A percentile compares a stretch with the other conserved stretches of the same genome.
phyloP scores from a whole-genome alignment of 2,329 filamentous ascomycete genomes.

The Gaeumannomyces tritici region DNA sequence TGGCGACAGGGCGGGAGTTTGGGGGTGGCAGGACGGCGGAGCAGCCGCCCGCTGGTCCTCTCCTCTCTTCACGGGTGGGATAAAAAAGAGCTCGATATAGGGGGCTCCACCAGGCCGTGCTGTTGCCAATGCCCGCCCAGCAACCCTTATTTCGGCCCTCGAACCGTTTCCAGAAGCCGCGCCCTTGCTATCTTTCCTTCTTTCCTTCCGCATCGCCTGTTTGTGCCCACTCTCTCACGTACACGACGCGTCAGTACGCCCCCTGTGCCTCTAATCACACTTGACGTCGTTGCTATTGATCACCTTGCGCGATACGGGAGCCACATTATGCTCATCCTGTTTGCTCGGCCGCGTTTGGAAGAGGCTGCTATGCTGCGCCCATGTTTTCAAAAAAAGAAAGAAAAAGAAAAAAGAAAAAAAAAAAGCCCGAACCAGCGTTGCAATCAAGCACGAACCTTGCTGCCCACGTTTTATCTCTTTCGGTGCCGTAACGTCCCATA shows the following conservation, averaged over 20 bases:
- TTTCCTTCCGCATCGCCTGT: no score
- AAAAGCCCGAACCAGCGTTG: neutral
- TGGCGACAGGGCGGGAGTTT: no score
- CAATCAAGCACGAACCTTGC: neutral
- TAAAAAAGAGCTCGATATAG: neutral
- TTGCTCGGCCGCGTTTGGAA: neutral
- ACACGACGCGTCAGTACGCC: no score
- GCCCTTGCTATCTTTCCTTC: neutral
- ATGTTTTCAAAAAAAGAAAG: no score
- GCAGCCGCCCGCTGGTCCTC: neutral
- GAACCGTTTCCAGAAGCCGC: neutral
- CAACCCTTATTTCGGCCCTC: neutral
- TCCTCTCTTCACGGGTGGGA: no score
- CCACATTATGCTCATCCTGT: neutral
- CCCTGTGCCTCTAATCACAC: no score
- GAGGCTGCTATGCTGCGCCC: no score
- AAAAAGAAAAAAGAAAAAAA: no score
- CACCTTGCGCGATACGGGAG: no score
- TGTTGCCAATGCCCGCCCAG: neutral
- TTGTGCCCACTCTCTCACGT: no score
- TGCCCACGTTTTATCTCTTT: neutral
- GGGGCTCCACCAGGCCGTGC: neutral
- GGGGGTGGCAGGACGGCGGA: neutral
- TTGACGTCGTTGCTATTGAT: no score
- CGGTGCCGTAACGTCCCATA: neutral